phyloP scores from a whole-genome alignment of 2,329 filamentous ascomycete species.

The Phialophora chinensis region DNA sequence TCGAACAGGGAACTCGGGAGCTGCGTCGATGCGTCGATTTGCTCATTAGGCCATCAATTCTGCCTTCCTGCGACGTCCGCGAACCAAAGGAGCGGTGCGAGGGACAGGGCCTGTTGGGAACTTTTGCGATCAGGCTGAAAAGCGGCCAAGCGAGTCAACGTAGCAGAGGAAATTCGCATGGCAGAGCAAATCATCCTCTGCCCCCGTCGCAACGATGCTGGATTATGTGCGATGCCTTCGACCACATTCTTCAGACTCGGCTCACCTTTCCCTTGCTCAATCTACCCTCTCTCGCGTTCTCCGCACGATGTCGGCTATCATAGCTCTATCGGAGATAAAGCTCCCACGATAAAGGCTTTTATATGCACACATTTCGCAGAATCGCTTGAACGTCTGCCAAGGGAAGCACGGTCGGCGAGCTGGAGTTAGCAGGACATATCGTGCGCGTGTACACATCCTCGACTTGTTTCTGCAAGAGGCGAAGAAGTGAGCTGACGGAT shows the following conservation, averaged over 20 bases:
- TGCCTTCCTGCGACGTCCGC: not conserved
- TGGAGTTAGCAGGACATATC: not conserved
- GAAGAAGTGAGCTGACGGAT: not conserved
- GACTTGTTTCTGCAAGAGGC: not conserved
- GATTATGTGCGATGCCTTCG: not conserved
- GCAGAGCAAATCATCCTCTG: not conserved
- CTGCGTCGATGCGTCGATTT: not conserved
- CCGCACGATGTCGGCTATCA: not conserved
- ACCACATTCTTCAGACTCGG: not conserved
- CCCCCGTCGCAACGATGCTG: not conserved
- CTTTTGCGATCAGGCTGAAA: slow-evolving; percentile 21
- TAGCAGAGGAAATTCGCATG: not conserved
- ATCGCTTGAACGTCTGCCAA: not conserved
- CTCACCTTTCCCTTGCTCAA: not conserved
- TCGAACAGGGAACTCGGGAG: not conserved
- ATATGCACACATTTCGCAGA: not conserved
- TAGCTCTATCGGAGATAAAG: not conserved
- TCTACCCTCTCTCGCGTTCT: not conserved
- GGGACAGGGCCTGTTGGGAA: not conserved
- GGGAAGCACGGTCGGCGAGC: not conserved
- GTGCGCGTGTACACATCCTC: not conserved
- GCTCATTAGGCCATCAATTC: not conserved
- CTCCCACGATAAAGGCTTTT: not conserved
- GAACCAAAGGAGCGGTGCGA: not conserved
- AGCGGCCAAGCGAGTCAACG: not conserved